Evolutionary conservation across 2,329 filamentous ascomycete species (phyloP).

Genomic region (Trichoderma asperellum): DNA sequence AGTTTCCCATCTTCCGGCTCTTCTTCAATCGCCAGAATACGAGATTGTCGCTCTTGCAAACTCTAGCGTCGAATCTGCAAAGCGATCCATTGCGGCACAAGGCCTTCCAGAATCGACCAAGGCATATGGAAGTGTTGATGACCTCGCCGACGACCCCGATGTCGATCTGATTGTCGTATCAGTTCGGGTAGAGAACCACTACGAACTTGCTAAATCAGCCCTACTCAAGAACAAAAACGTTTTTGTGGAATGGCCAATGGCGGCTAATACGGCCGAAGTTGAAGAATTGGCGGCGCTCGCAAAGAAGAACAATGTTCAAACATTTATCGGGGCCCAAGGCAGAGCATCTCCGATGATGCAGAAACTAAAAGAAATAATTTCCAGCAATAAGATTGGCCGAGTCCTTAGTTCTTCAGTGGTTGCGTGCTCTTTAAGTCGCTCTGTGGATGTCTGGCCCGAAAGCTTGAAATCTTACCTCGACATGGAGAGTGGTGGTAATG

Average conservation of each 20-base stretch:
- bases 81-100: constrained; percentile 47
- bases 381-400: constrained; percentile 19
- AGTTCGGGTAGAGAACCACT: constrained; percentile 55
- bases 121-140: constrained; percentile 51
- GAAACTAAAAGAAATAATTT: constrained; percentile 29
- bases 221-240: constrained; percentile 53
- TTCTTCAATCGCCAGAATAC: constrained; percentile 45
- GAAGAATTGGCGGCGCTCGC: constrained; percentile 46
- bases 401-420: background rate
- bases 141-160: constrained; percentile 50
- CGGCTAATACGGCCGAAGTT: constrained; percentile 43
- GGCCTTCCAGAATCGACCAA: constrained; percentile 44
- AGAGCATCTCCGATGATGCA: constrained; percentile 45
- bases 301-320: constrained; percentile 39
- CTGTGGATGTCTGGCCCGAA: constrained; percentile 31
- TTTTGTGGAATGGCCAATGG: constrained; percentile 60
- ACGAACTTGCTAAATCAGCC: constrained; percentile 34
- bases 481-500: constrained; percentile 33
- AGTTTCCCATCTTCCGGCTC: constrained; percentile 55
- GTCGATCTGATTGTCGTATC: constrained; percentile 57
- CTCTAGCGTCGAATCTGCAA: constrained; percentile 47
- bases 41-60: constrained; percentile 55
- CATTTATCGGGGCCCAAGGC: constrained; percentile 53
- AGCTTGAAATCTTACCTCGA: constrained; percentile 34
- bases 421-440: background rate